Base-by-base conservation (phyloP, 2,329 filamentous ascomycete genomes). In the Torrubiellomyces zombiae region DNA sequence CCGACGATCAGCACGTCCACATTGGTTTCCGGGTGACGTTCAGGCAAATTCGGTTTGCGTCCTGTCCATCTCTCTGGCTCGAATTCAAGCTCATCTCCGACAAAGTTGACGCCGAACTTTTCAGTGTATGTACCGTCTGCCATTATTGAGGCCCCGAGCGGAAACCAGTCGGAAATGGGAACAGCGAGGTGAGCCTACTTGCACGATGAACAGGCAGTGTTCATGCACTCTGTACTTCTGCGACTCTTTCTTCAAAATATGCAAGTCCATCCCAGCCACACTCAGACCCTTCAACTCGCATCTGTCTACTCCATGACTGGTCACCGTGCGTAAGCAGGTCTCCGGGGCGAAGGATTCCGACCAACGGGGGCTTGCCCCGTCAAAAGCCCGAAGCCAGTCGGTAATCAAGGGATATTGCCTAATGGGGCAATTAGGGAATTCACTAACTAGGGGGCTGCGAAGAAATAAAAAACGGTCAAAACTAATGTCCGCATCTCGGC, bases 241-340 rank as follows among this genome's bases (percentile, higher is more conserved):
- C 7, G 10, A n/a, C 27, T 29, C 16, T 29, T 29, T 14, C 21
- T 24, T 30, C 31, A 26, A 27, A 28, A 38, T 28, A 20, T 36
- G 11, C 19, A 28, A 4, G 44, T 43, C 23, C 43, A 38, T 38
- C 27, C 33, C 16, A 37, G 33, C 24, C 42, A 44, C 16, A 27
- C 38, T 16, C 37, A 34, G 22, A 38, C 39, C 10, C 28, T 26
- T 17, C 15, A 22, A 19, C 15, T n/a, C n/a, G n/a, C n/a, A n/a
- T n/a, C n/a, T n/a, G n/a, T n/a, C n/a, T n/a, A n/a, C n/a, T n/a
- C n/a, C n/a, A n/a, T n/a, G n/a, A n/a, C n/a, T n/a, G n/a, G n/a
- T n/a, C n/a, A n/a, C n/a, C n/a, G n/a, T n/a, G n/a, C n/a, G n/a
- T n/a, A n/a, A n/a, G n/a, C n/a, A n/a, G n/a, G n/a, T n/a, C n/a